Percentiles rank a stretch among this genome's conserved stretches.
These are phyloP conservation scores for Hamigera avellanea DNA, from an alignment of 495 filamentous ascomycete species.

Conservation along the genomic window DNA sequence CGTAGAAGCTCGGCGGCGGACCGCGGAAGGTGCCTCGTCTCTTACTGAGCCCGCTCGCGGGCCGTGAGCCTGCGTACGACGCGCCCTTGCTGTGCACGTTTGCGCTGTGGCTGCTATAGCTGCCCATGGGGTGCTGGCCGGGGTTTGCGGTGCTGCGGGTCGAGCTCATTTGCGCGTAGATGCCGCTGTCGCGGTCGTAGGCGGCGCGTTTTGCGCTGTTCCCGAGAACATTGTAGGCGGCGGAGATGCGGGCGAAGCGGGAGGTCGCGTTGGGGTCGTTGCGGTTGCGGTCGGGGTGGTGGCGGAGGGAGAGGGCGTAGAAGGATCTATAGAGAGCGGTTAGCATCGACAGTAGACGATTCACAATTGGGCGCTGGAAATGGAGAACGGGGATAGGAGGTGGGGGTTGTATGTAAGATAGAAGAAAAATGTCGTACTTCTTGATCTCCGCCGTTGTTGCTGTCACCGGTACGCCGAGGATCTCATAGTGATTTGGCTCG, in stretches of 20 bases:
- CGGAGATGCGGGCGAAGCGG: slow-evolving; percentile 76
- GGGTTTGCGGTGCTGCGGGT: slow-evolving; percentile 15
- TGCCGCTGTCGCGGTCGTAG: slow-evolving; percentile 63
- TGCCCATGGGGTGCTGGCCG: slow-evolving; percentile 37
- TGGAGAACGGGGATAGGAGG: neutral
- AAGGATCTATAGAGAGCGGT: slow-evolving; percentile 49
- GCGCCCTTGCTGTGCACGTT: slow-evolving; percentile 32
- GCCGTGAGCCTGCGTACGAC: slow-evolving; percentile 51
- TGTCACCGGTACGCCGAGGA: slow-evolving; percentile 55
- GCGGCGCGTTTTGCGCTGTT: slow-evolving; percentile 55
- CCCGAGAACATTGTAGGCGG: slow-evolving; percentile 74
- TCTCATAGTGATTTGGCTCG: slow-evolving; percentile 63
- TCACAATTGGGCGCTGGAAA: neutral
- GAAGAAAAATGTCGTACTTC: slow-evolving; percentile 44
- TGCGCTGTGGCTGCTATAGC: slow-evolving; percentile 19
- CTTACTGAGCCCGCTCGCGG: slow-evolving; percentile 67
- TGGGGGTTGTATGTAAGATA: too few relatives aligned
- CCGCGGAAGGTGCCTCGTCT: slow-evolving; percentile 65
- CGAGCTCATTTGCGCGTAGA: slow-evolving; percentile 24
- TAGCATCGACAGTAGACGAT: slow-evolving; percentile 1
- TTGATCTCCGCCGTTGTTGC: slow-evolving; percentile 74
- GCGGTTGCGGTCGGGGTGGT: slow-evolving; percentile 92
- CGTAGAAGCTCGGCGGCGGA: slow-evolving; percentile 82
- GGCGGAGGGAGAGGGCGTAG: slow-evolving; percentile 79
- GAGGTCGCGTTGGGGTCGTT: slow-evolving; percentile 55